Percentiles rank a stretch among this genome's conserved stretches.
Evolutionary conservation across 2,329 filamentous ascomycete species (phyloP).

Genomic region (Helotiales sp.): DNA sequence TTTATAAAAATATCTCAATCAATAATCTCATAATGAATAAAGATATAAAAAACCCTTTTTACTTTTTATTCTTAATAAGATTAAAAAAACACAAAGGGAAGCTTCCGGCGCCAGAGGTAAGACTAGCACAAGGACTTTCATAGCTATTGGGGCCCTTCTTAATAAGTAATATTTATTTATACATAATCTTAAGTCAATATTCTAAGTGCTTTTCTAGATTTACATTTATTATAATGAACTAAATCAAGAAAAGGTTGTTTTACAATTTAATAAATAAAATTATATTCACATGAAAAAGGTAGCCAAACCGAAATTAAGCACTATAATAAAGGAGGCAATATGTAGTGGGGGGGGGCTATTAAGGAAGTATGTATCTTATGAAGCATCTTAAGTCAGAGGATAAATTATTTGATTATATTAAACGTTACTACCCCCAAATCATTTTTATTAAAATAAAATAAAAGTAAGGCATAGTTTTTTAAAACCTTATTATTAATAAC

Average conservation of each 20-base stretch:
- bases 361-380: too few relatives aligned
- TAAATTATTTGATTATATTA: too few relatives aligned
- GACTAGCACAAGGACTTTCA: constrained; percentile 47
- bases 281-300: constrained; percentile 34
- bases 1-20: constrained; percentile 52
- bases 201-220: constrained; percentile 50
- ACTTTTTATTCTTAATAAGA: constrained; percentile 45
- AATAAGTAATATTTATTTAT: constrained; percentile 47
- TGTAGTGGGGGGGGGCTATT: too few relatives aligned
- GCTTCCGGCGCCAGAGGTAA: too few relatives aligned
- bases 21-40: constrained; percentile 55
- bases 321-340: constrained; percentile 21
- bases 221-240: constrained; percentile 45
- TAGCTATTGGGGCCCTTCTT: constrained; percentile 48
- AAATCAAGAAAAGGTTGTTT: constrained; percentile 30
- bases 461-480: too few relatives aligned
- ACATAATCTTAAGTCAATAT: constrained; percentile 51
- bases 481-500: too few relatives aligned
- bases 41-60: constrained; percentile 47
- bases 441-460: too few relatives aligned
- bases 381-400: too few relatives aligned
- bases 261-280: too few relatives aligned
- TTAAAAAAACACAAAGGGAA: constrained; percentile 42
- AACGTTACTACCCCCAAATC: too few relatives aligned
- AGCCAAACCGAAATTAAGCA: constrained; percentile 25